Evolutionary conservation across 176 grass and related monocot species (phyloP).

Genomic region (Melocanna baccifera): DNA sequence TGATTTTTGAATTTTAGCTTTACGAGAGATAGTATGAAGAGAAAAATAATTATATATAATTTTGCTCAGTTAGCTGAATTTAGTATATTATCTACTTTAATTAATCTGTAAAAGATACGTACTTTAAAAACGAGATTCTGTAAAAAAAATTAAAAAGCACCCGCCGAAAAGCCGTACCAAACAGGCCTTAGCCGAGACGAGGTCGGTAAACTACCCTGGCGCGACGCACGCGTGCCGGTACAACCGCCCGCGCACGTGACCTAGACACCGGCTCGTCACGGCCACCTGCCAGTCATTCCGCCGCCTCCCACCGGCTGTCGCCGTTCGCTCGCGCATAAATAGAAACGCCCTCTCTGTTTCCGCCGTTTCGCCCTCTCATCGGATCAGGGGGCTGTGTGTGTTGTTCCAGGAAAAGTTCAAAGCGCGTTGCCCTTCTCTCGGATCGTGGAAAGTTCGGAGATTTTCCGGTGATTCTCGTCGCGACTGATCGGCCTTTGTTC

Average conservation of each 20-base stretch:
- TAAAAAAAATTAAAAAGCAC: too few species aligned
- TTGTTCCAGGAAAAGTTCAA: constrained; percentile 5
- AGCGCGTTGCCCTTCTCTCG: neutral
- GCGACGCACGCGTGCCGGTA: constrained; percentile 3
- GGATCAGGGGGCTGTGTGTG: constrained; percentile 9
- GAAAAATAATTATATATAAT: too few species aligned
- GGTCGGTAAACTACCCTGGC: neutral
- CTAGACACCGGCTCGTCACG: neutral
- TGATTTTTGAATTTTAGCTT: too few species aligned
- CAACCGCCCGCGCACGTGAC: neutral
- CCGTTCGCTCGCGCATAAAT: constrained; percentile 27
- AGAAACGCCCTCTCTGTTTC: neutral
- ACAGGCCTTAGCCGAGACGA: neutral
- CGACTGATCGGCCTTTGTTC: neutral
- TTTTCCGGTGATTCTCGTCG: neutral
- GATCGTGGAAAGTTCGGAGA: constrained; percentile 31
- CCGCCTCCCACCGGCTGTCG: neutral
- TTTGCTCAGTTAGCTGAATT: too few species aligned
- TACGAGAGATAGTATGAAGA: too few species aligned
- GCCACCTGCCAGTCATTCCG: constrained; percentile 20
- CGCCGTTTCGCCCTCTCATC: constrained; percentile 21
- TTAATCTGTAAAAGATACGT: too few species aligned
- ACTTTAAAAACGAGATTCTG: too few species aligned
- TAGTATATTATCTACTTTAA: too few species aligned
- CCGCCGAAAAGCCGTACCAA: too few species aligned